These are phyloP conservation scores for Macadamia integrifolia DNA, from an alignment of 164 flowering plant genomes.

Conservation along the genomic window DNA sequence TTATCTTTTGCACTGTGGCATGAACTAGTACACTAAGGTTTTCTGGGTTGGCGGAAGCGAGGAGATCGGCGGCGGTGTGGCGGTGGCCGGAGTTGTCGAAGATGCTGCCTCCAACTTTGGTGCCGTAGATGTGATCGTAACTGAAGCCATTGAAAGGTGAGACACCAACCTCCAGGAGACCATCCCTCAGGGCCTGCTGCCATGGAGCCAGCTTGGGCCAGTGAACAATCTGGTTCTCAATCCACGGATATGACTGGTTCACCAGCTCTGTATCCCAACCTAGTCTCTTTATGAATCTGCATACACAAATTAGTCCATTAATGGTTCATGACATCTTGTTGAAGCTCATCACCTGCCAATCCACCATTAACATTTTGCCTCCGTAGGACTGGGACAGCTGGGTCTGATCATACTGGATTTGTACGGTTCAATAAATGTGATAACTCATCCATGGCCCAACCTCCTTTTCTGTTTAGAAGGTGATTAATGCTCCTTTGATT, in stretches of 20 bases:
- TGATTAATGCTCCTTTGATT: too few species aligned
- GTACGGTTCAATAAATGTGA: too few species aligned
- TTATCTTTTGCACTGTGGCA: conserved; percentile 41
- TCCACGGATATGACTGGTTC: conserved; percentile 58
- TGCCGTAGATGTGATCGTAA: conserved; percentile 50
- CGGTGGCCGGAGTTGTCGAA: conserved; percentile 41
- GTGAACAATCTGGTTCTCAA: conserved; percentile 48
- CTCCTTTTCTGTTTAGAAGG: too few species aligned
- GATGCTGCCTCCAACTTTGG: conserved; percentile 57
- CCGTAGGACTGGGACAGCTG: too few species aligned
- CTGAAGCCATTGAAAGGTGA: conserved; percentile 55
- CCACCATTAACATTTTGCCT: too few species aligned
- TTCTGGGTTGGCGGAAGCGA: conserved; percentile 38
- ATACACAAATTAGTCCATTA: not conserved
- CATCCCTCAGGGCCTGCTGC: conserved; percentile 55
- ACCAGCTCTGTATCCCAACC: conserved; percentile 56
- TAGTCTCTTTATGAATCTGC: conserved; percentile 19
- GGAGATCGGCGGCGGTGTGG: conserved; percentile 55
- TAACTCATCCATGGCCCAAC: too few species aligned
- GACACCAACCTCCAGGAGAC: conserved; percentile 44
- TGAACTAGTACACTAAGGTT: conserved; percentile 37
- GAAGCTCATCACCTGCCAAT: too few species aligned
- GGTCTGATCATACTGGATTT: too few species aligned
- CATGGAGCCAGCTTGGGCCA: conserved; percentile 46
- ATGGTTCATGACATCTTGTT: too few species aligned